Conservation (phyloP, 2,329 filamentous ascomycete genomes). For the Meredithiella fracta region DNA sequence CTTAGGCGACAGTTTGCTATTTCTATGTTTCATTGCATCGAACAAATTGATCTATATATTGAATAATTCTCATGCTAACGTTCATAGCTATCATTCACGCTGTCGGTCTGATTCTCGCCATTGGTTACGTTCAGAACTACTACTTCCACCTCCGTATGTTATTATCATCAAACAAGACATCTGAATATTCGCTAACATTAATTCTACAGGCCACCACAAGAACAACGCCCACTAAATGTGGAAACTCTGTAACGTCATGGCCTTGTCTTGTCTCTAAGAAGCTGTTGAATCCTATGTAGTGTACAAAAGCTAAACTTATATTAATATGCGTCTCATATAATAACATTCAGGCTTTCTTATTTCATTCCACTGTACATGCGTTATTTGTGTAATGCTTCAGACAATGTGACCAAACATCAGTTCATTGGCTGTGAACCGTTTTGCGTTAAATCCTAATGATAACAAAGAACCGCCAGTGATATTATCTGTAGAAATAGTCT, state of each 20-base stretch:
- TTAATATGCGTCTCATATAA: neutral
- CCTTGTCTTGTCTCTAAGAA: constrained; percentile 10
- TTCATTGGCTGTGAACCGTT: no score
- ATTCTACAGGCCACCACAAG: constrained; percentile 82
- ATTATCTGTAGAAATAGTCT: no score
- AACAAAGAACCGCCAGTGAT: no score
- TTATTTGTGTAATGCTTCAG: no score
- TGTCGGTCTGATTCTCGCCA: constrained; percentile 56
- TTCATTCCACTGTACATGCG: neutral
- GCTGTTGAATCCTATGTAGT: constrained; percentile 12
- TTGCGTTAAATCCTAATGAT: no score
- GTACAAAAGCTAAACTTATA: constrained; percentile 14
- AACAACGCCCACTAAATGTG: constrained; percentile 85
- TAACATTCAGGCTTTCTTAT: neutral
- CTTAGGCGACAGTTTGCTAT: no score
- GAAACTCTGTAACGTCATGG: neutral
- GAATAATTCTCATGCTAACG: neutral
- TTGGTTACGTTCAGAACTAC: constrained; percentile 97
- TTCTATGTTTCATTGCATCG: no score
- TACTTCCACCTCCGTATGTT: constrained; percentile 99
- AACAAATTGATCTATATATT: no score
- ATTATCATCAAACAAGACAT: neutral
- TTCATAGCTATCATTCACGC: constrained; percentile 70
- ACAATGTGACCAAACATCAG: no score
- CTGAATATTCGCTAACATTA: constrained; percentile 15